These are phyloP conservation scores for Trichosporon sp. DNA, from an alignment of 1,284 basidiomycete genomes.

Conservation along the genomic window DNA sequence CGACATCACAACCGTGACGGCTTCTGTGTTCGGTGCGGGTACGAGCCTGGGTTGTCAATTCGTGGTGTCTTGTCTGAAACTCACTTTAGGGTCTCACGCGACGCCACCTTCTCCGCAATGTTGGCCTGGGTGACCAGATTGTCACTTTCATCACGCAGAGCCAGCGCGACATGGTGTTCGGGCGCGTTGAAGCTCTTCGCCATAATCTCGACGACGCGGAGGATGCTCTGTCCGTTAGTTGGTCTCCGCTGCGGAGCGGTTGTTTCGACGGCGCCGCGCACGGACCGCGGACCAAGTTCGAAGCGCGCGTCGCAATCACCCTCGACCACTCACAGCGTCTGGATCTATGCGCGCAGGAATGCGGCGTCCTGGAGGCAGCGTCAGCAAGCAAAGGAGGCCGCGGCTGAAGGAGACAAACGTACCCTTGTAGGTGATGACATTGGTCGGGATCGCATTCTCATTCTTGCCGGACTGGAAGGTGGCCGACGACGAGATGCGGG, in stretches of 20 bases:
- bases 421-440: conserved; percentile 52
- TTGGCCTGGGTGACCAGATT: conserved; percentile 88
- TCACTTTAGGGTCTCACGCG: conserved; percentile 76
- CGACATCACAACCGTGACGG: conserved; percentile 46
- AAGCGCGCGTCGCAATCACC: conserved; percentile 26
- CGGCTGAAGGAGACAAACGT: conserved; percentile 8
- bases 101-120: conserved; percentile 76
- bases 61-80: conserved; percentile 43
- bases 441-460: conserved; percentile 51
- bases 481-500: conserved; percentile 11
- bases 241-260: background rate
- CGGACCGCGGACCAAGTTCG: conserved; percentile 14
- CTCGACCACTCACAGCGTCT: conserved; percentile 45
- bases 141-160: conserved; percentile 82
- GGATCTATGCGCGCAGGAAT: conserved; percentile 54
- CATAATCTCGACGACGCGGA: conserved; percentile 54
- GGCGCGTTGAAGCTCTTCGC: conserved; percentile 68
- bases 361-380: conserved; percentile 38
- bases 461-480: conserved; percentile 37
- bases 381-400: background rate
- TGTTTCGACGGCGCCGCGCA: background rate
- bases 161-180: conserved; percentile 77
- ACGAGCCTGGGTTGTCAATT: conserved; percentile 40
- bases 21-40: conserved; percentile 48
- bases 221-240: conserved; percentile 40